These are phyloP conservation scores for Vigna hirtella DNA, from an alignment of 306 rosid genomes.

Conservation along the genomic window DNA sequence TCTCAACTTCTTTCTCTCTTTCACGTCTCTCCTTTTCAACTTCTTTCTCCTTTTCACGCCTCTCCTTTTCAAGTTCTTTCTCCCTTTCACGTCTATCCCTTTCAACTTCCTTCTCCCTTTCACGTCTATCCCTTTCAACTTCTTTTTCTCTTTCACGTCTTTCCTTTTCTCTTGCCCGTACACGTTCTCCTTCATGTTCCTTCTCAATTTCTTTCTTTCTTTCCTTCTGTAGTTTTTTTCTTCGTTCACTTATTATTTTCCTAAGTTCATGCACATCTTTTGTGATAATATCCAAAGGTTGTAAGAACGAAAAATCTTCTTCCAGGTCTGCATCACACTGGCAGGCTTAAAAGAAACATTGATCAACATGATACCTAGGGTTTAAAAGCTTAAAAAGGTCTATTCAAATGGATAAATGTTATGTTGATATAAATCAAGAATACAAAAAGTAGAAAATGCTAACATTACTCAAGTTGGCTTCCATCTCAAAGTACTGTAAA, in stretches of 20 bases:
- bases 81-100: constrained; percentile 19
- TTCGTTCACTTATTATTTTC: constrained; percentile 78
- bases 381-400: constrained; percentile 35
- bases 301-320: constrained; percentile 91
- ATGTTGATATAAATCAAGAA: constrained; percentile 34
- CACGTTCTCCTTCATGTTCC: constrained; percentile 73
- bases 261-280: constrained; percentile 83
- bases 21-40: constrained; percentile 22
- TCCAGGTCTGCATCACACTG: constrained; percentile 93
- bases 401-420: constrained; percentile 47
- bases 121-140: constrained; percentile 7
- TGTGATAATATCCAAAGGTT: constrained; percentile 92
- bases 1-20: constrained; percentile 18
- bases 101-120: constrained; percentile 6
- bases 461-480: constrained; percentile 96
- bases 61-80: constrained; percentile 8
- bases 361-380: constrained; percentile 62
- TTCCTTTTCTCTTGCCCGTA: constrained; percentile 75
- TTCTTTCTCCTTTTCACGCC: constrained; percentile 15
- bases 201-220: constrained; percentile 66
- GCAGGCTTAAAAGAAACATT: constrained; percentile 73
- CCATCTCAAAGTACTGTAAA: constrained; percentile 97
- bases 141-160: constrained; percentile 47
- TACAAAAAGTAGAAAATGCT: constrained; percentile 54
- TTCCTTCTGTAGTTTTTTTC: constrained; percentile 68